These are phyloP conservation scores for Wakefieldia striispora DNA, from an alignment of 768 basidiomycete species.

Conservation along the genomic window DNA sequence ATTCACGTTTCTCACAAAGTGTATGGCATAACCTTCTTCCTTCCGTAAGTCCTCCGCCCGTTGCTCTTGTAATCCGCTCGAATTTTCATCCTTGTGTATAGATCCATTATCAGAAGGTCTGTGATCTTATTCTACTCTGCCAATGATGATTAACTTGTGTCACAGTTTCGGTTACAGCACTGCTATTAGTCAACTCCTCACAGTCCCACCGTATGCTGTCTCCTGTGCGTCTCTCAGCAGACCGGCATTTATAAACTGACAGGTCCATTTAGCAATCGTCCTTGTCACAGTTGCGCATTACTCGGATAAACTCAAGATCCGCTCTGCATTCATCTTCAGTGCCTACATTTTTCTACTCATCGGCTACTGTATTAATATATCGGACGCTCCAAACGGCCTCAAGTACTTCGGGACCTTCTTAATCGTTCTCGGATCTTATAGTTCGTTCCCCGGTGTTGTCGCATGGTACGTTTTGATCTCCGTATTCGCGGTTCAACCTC, in stretches of 20 bases:
- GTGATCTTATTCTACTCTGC: not conserved
- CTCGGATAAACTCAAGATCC: constrained; percentile 55
- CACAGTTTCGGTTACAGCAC: constrained; percentile 57
- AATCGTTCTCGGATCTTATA: constrained; percentile 56
- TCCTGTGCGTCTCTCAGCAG: constrained; percentile 47
- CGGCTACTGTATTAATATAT: constrained; percentile 66
- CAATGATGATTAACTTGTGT: constrained; percentile 1
- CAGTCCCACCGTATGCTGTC: constrained; percentile 63
- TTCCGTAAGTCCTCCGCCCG: constrained; percentile 49
- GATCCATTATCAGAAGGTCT: constrained; percentile 58
- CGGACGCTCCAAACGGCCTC: constrained; percentile 45
- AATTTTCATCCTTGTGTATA: constrained; percentile 18
- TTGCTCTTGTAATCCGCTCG: not conserved
- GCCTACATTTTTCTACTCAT: constrained; percentile 50
- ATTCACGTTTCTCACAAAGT: constrained; percentile 36
- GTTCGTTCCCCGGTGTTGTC: constrained; percentile 57
- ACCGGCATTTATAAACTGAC: not conserved
- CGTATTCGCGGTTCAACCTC: not conserved
- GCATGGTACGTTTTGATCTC: constrained; percentile 48
- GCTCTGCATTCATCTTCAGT: constrained; percentile 57
- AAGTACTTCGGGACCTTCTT: constrained; percentile 78
- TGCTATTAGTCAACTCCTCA: constrained; percentile 60
- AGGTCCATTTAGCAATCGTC: constrained; percentile 41
- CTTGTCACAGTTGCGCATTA: constrained; percentile 51
- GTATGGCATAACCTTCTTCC: constrained; percentile 68